Base-by-base conservation (phyloP, 179 eudicot genomes). In the Silene coronaria region DNA sequence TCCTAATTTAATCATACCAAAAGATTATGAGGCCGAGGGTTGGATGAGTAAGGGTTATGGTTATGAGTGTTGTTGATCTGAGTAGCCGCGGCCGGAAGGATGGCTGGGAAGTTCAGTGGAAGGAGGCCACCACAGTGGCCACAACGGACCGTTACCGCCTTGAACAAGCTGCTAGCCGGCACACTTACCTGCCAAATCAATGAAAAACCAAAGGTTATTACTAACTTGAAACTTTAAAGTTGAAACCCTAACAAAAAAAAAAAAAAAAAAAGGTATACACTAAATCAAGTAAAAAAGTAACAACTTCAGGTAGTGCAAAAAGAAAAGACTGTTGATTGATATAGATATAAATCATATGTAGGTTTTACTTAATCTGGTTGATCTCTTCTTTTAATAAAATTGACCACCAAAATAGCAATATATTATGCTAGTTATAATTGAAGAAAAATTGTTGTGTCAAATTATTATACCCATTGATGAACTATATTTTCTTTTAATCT, bases 61-160 rank as follows among this genome's bases (percentile, higher is more conserved):
- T 70, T 70, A 59, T 76, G 82, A 8, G 83, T 78, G 42, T 84
- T 82, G 75, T 84, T 92, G 69, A 77, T 82, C 80, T 86, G 96
- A 74, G 74, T 83, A 13, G 89, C 80, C 81, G 87, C 26, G 82
- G 89, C 46, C 42, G 74, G 83, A 53, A 77, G 79, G 45, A 83
- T 70, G 0, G 81, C 87, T 11, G 94, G 84, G 85, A 91, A 86
- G 90, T 90, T 90, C n/a, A 90, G 96, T 19, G 96, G 87, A 26
- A 92, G 85, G 34, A 94, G 95, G 74, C 87, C 85, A 69, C 90
- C 76, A 89, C 98, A 94, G 86, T 94, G 98, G 2, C 98, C 98
- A 51, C 98, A 94, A 82, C 98, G 83, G 23, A 94, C 98, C 48
- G 98, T 94, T 65, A 94, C 98, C 34, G 89, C 87, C 85, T 88